Conservation (phyloP, 768 basidiomycete species). For the Trametes sanguinea region DNA sequence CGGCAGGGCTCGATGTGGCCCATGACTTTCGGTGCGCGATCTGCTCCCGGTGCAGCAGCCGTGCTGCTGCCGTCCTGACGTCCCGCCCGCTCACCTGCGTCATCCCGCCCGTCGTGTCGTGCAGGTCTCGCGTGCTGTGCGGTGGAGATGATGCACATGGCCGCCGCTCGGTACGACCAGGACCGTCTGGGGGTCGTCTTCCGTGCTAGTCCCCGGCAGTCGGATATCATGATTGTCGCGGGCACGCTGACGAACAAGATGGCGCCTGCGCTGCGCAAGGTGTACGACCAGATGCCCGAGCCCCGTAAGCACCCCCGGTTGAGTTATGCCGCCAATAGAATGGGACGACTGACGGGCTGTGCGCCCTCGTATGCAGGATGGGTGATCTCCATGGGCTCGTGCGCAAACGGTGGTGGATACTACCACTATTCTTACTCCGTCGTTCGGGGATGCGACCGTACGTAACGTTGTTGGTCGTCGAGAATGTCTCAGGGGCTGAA, state of each 20-base stretch:
- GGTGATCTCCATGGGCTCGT: constrained; percentile 99
- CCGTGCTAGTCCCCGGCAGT: constrained; percentile 97
- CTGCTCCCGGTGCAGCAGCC: background rate
- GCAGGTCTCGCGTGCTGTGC: constrained; percentile 97
- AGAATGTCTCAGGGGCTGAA: constrained; percentile 15
- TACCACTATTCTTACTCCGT: constrained; percentile 99
- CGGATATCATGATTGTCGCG: constrained; percentile 98
- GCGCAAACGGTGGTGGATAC: constrained; percentile 97
- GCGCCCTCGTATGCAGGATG: constrained; percentile 56
- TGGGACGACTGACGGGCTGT: background rate
- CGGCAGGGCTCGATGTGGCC: constrained; percentile 99
- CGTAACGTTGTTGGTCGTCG: constrained; percentile 33
- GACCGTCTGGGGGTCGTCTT: constrained; percentile 97
- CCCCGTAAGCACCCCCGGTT: constrained; percentile 60
- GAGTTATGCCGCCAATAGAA: background rate
- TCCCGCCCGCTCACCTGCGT: background rate
- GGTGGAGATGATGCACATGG: constrained; percentile 99
- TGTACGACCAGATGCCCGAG: constrained; percentile 98
- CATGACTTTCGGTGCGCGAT: constrained; percentile 82
- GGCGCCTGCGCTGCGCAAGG: constrained; percentile 96
- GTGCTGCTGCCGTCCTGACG: background rate
- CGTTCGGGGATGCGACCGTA: constrained; percentile 96
- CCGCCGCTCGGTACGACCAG: constrained; percentile 97
- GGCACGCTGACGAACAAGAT: constrained; percentile 99
- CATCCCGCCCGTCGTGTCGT: background rate